Evolutionary conservation across 306 rosid species (phyloP), one percentile per base, ranked within the genome.

Genomic region (Rosa multiflora): DNA sequence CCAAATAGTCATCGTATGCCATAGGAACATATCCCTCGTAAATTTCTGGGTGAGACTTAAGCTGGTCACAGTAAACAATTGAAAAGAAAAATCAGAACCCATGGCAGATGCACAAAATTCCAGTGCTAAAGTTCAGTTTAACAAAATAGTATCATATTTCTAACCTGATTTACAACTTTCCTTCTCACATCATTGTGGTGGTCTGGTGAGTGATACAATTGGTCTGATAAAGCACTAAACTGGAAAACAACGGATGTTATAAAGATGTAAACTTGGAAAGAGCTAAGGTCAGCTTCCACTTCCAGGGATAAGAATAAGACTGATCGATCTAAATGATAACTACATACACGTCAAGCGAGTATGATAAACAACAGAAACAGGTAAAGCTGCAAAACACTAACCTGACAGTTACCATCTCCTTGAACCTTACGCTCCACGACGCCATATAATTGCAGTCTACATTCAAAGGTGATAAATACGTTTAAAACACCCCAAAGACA

Each of bases 361-460:
- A 75, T 72, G 64, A 46, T 56, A 72, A 68, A 78, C 23, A 53
- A 74, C 62, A 48, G 42, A 73, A 52, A 46, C 46, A 62, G 58
- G 85, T 20, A 76, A 4, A 59, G 58, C 8, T 8, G 46, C 58
- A 37, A 43, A 79, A 75, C 46, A 76, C 90, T 42, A 71, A 91
- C 98, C 97, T 92, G 97, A 72, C 98, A 92, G 82, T 94, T 94
- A 62, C 99, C 99, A 79, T 92, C 99, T 73, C 97, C 97, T 82
- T 86, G 85, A 52, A 92, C 89, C 84, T 79, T 84, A 63, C 59
- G 89, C 82, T 92, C 97, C 79, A 85, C 72, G 43, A 92, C 89
- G 78, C 88, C 91, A 84, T 88, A 89, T 61, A 83, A 63, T 70
- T 88, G 94, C 89, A 94, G 87, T 87, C 97, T 94, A 70, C 71